These are phyloP conservation scores for Wilcoxina mikolae DNA, from an alignment of 495 filamentous ascomycete genomes.

Conservation along the genomic window DNA sequence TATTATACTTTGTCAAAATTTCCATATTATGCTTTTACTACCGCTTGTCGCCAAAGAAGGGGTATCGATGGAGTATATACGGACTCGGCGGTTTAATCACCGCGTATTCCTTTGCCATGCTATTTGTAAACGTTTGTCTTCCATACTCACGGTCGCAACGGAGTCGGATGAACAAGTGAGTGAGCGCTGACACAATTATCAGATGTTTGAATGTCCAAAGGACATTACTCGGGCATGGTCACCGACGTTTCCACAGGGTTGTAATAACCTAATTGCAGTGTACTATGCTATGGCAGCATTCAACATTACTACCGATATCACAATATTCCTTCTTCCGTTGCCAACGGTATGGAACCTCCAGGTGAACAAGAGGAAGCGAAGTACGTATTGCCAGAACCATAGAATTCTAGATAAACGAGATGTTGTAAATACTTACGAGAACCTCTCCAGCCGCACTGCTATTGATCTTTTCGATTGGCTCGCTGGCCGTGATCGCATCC, in stretches of 20 bases:
- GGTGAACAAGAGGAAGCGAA: constrained; percentile 21
- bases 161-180: background rate
- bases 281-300: constrained; percentile 27
- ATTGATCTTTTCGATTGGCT: constrained; percentile 20
- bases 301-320: constrained; percentile 25
- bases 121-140: constrained; percentile 26
- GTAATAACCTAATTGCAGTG: constrained; percentile 21
- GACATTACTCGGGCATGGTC: constrained; percentile 21
- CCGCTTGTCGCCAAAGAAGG: constrained; percentile 26
- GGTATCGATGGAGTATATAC: constrained; percentile 25
- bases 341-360: constrained; percentile 24
- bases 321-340: constrained; percentile 22
- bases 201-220: constrained; percentile 24
- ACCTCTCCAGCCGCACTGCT: no score
- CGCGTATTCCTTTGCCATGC: constrained; percentile 20
- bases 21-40: constrained; percentile 31
- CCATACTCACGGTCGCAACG: background rate
- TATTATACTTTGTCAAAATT: constrained; percentile 28
- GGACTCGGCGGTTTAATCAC: constrained; percentile 19
- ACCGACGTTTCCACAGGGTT: constrained; percentile 19
- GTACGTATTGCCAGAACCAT: background rate
- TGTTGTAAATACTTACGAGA: constrained; percentile 2
- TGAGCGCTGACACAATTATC: background rate
- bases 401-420: background rate
- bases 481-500: constrained; percentile 28